These are phyloP conservation scores for Salvia miltiorrhiza DNA, from an alignment of 257 asterid species.

Conservation along the genomic window DNA sequence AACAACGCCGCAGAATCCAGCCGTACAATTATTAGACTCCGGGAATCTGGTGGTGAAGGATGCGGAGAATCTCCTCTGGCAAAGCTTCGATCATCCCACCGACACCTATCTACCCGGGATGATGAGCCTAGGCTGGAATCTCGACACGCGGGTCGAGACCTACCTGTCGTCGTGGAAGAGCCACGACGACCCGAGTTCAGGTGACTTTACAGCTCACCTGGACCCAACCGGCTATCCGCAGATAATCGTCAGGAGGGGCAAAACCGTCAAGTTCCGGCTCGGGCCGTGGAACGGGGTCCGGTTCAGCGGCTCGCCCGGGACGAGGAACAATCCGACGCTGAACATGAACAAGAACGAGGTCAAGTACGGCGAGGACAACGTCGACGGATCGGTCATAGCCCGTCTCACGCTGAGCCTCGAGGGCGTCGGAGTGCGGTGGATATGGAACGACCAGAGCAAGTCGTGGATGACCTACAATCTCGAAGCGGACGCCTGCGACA, in stretches of 20 bases:
- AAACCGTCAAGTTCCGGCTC: neutral
- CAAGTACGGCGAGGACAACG: neutral
- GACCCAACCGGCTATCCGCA: conserved; percentile 18
- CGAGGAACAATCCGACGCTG: conserved; percentile 17
- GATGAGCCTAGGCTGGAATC: conserved; percentile 8
- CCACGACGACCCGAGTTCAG: neutral
- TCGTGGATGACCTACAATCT: conserved; percentile 27
- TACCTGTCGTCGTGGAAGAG: conserved; percentile 1
- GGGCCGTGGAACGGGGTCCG: conserved; percentile 21
- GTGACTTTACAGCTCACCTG: neutral
- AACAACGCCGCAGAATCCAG: neutral
- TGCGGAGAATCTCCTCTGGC: neutral
- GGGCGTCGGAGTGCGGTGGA: conserved; percentile 23
- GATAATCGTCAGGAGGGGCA: neutral
- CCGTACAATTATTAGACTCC: neutral
- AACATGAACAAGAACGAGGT: conserved; percentile 20
- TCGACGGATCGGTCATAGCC: conserved; percentile 2
- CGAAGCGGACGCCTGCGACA: conserved; percentile 33
- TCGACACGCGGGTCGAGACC: neutral
- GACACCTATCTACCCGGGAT: conserved; percentile 17
- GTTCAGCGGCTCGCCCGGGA: conserved; percentile 31
- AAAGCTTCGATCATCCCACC: conserved; percentile 16
- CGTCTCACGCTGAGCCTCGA: conserved; percentile 4
- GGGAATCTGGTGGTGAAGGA: conserved; percentile 23
- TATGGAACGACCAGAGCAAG: conserved; percentile 21